phyloP scores from a whole-genome alignment of 768 basidiomycete species.

The Tricholomella constricta region DNA sequence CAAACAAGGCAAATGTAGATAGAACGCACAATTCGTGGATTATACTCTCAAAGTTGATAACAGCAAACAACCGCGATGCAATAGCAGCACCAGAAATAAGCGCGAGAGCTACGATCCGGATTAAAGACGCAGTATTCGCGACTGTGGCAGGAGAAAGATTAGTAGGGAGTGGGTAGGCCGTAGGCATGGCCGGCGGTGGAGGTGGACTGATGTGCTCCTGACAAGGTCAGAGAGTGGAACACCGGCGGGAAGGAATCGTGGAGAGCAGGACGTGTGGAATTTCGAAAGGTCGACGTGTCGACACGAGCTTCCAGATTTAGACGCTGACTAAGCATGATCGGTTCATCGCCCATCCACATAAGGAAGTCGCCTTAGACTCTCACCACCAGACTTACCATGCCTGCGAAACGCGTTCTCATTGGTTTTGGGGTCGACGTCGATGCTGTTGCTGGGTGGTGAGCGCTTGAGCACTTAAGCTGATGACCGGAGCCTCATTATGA shows the following conservation, averaged over 20 bases:
- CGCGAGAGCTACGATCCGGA: slow-evolving; percentile 87
- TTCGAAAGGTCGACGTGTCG: slow-evolving; percentile 21
- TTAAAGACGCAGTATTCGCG: slow-evolving; percentile 84
- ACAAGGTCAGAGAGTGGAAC: not conserved
- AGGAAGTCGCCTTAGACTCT: not conserved
- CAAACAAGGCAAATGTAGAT: not conserved
- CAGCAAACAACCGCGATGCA: slow-evolving; percentile 94
- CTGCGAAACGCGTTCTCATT: slow-evolving; percentile 54
- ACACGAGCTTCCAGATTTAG: slow-evolving; percentile 16
- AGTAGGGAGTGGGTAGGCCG: slow-evolving; percentile 73
- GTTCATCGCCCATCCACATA: not conserved
- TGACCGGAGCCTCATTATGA: not conserved
- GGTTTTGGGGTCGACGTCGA: slow-evolving; percentile 77
- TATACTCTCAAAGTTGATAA: slow-evolving; percentile 97
- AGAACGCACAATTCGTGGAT: slow-evolving; percentile 95
- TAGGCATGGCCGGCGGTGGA: slow-evolving; percentile 56
- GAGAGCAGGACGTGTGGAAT: not conserved
- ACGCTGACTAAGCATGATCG: slow-evolving; percentile 13
- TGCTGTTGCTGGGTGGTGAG: slow-evolving; percentile 73
- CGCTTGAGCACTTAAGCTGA: not conserved
- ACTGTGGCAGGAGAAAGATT: slow-evolving; percentile 72
- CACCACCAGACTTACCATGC: slow-evolving; percentile 39
- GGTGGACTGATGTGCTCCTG: slow-evolving; percentile 17
- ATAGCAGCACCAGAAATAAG: slow-evolving; percentile 95
- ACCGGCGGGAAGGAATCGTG: not conserved